phyloP scores from a whole-genome alignment of 2,329 filamentous ascomycete genomes.

The Fusarium fracticaudum region DNA sequence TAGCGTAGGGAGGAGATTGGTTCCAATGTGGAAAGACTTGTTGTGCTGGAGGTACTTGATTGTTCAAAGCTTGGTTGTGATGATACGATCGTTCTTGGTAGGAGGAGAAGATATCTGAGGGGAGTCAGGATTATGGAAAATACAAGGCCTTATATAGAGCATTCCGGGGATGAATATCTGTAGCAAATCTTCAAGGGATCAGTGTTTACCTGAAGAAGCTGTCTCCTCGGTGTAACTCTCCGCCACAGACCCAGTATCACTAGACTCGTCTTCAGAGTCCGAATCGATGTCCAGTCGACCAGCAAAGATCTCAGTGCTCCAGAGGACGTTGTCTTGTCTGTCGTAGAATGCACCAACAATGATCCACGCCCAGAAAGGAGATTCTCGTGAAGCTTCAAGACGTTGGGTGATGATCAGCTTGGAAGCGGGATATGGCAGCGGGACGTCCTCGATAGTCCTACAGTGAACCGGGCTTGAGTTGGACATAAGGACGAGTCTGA shows the following conservation, averaged over 20 bases:
- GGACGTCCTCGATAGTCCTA: conserved; percentile 43
- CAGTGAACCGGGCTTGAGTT: conserved; percentile 12
- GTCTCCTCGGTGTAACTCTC: conserved; percentile 15
- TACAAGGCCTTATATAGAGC: conserved; percentile 17
- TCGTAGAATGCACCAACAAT: conserved; percentile 60
- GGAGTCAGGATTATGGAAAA: conserved; percentile 10
- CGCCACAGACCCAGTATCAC: conserved; percentile 18
- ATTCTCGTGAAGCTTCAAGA: conserved; percentile 46
- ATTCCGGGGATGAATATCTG: conserved; percentile 3
- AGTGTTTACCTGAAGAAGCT: conserved; percentile 34
- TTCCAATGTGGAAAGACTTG: conserved; percentile 16
- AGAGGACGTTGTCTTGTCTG: conserved; percentile 51
- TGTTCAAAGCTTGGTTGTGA: neutral
- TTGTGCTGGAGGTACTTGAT: neutral
- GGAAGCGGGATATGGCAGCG: conserved; percentile 56
- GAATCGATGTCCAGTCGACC: conserved; percentile 42
- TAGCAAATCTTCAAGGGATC: neutral
- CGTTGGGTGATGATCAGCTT: conserved; percentile 58
- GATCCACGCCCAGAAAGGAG: conserved; percentile 57
- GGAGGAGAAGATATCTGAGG: conserved; percentile 22
- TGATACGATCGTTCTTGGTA: neutral
- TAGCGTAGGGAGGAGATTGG: neutral
- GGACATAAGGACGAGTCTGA: conserved; percentile 36
- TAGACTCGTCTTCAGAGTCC: conserved; percentile 41
- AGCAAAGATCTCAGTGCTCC: conserved; percentile 58